Evolutionary conservation across 345 rosid species (phyloP).

Genomic region (Gossypium turneri): DNA sequence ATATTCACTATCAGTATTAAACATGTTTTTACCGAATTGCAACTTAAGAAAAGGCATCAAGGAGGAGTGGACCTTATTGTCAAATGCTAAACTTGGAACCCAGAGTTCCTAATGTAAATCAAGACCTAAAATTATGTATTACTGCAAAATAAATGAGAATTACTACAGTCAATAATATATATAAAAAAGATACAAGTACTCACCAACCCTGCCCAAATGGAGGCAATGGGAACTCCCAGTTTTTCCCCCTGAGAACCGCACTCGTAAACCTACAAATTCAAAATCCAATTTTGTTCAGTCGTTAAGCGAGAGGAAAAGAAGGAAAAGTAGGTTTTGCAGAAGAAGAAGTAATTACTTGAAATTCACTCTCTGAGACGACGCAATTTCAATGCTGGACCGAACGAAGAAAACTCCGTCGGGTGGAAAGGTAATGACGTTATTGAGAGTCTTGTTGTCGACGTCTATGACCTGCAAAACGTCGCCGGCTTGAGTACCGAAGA

Average conservation of each 20-base stretch:
- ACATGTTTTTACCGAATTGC: neutral
- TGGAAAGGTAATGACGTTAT: slow-evolving; percentile 87
- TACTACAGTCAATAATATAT: neutral
- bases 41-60: neutral
- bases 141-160: neutral
- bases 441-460: slow-evolving; percentile 49
- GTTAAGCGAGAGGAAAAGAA: neutral
- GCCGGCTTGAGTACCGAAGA: slow-evolving; percentile 71
- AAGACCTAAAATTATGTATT: neutral
- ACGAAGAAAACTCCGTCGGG: slow-evolving; percentile 91
- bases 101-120: neutral
- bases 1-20: neutral
- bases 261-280: slow-evolving; percentile 51
- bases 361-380: slow-evolving; percentile 74
- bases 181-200: slow-evolving; percentile 19
- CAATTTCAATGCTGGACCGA: slow-evolving; percentile 59
- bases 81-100: neutral
- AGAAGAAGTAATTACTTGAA: slow-evolving; percentile 45
- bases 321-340: neutral
- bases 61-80: neutral
- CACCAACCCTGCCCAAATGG: slow-evolving; percentile 95
- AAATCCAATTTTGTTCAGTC: neutral
- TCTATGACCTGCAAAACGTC: slow-evolving; percentile 92
- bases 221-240: slow-evolving; percentile 83
- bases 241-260: slow-evolving; percentile 66